These are phyloP conservation scores for Colletotrichum sp. DNA, from an alignment of 2,329 filamentous ascomycete genomes.

Conservation along the genomic window DNA sequence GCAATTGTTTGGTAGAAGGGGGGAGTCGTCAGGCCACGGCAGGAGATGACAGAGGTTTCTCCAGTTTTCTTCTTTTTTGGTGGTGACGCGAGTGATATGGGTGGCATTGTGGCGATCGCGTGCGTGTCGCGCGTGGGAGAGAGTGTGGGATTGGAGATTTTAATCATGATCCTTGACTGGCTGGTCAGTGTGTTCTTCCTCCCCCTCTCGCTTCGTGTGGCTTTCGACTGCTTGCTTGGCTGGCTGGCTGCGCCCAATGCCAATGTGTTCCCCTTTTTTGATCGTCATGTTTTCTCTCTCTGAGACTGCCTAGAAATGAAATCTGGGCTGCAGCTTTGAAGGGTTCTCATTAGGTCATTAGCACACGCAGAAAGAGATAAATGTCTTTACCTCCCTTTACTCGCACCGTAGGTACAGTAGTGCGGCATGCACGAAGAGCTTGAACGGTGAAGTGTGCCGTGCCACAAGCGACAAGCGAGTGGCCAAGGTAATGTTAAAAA, in stretches of 20 bases:
- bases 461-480: not conserved
- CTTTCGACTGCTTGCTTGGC: not conserved
- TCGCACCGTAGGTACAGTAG: not conserved
- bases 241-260: not conserved
- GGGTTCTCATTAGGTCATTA: not conserved
- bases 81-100: not conserved
- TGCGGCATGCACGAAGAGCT: constrained; percentile 5
- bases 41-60: not conserved
- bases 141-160: not conserved
- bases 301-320: not conserved
- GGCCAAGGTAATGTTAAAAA: not conserved
- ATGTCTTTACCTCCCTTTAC: not conserved
- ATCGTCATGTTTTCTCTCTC: not conserved
- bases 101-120: constrained; percentile 2
- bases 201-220: not conserved
- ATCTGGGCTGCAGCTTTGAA: not conserved
- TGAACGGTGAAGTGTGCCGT: not conserved
- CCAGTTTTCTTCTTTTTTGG: not conserved
- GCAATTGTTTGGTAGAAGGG: not conserved
- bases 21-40: not conserved
- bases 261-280: not conserved
- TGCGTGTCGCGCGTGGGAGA: not conserved
- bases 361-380: not conserved
- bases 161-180: not conserved
- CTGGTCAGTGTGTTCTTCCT: not conserved